phyloP scores from a whole-genome alignment of 768 basidiomycete genomes.

The Hericium rajendrae region DNA sequence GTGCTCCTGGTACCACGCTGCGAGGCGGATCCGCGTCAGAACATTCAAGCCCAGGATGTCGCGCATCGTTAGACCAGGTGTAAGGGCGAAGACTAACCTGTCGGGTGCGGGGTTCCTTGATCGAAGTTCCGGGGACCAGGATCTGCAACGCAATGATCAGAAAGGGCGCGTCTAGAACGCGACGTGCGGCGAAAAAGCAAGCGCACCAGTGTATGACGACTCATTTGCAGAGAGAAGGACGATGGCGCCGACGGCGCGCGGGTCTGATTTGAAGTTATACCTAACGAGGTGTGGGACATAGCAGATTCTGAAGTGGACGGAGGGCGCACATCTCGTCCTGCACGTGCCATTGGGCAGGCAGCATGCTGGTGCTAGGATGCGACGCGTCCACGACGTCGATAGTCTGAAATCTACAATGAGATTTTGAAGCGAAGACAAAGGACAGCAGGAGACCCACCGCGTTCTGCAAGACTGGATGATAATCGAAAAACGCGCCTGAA shows the following conservation, averaged over 20 bases:
- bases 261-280: slow-evolving; percentile 41
- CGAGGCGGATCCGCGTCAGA: background rate
- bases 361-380: slow-evolving; percentile 34
- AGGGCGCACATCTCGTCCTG: slow-evolving; percentile 29
- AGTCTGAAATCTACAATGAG: slow-evolving; percentile 16
- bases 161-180: no score
- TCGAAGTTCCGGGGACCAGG: slow-evolving; percentile 40
- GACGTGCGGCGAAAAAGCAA: background rate
- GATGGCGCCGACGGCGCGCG: slow-evolving; percentile 32
- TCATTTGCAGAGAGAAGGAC: slow-evolving; percentile 39
- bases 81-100: slow-evolving; percentile 35
- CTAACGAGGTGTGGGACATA: slow-evolving; percentile 9
- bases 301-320: background rate
- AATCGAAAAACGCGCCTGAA: slow-evolving; percentile 35
- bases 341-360: slow-evolving; percentile 25
- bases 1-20: slow-evolving; percentile 79
- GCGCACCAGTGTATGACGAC: slow-evolving; percentile 29
- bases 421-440: background rate
- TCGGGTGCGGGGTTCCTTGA: slow-evolving; percentile 71
- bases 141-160: slow-evolving; percentile 23
- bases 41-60: background rate
- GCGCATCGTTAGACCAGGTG: no score
- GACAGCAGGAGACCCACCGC: slow-evolving; percentile 25
- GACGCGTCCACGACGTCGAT: slow-evolving; percentile 31
- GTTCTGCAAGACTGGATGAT: slow-evolving; percentile 33